Conservation (phyloP, 2,329 filamentous ascomycete species). For the Coniella lustricola region DNA sequence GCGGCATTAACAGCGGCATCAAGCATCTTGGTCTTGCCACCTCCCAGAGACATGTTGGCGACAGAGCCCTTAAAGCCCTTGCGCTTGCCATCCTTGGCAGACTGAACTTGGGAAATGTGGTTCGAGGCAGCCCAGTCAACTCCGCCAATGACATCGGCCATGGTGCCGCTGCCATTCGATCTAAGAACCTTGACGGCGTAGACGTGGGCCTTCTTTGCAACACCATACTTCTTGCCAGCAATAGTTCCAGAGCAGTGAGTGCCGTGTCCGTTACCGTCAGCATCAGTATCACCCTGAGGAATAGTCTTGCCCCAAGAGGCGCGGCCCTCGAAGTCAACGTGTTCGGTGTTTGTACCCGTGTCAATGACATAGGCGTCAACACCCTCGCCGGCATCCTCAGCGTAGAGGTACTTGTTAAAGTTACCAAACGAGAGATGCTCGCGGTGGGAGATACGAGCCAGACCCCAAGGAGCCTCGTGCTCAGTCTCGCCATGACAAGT, state of each 20-base stretch:
- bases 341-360: conserved; percentile 87
- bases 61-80: conserved; percentile 98
- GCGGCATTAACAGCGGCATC: conserved; percentile 92
- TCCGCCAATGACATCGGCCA: conserved; percentile 98
- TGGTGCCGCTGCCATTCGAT: conserved; percentile 94
- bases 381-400: conserved; percentile 84
- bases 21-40: conserved; percentile 89
- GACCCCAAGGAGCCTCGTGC: conserved; percentile 96
- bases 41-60: conserved; percentile 98
- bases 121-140: conserved; percentile 86
- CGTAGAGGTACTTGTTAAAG: conserved; percentile 98
- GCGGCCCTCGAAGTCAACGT: conserved; percentile 96
- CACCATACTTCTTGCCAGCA: conserved; percentile 97
- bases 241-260: conserved; percentile 99
- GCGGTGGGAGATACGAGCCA: conserved; percentile 96
- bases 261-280: conserved; percentile 95
- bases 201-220: conserved; percentile 96
- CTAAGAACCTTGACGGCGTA: conserved; percentile 97
- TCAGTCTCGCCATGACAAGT: conserved; percentile 57
- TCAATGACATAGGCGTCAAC: conserved; percentile 99
- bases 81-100: conserved; percentile 78
- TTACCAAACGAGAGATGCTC: conserved; percentile 78
- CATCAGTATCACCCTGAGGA: conserved; percentile 73
- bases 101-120: conserved; percentile 68
- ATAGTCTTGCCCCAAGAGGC: conserved; percentile 97